phyloP scores from a whole-genome alignment of 2,329 filamentous ascomycete genomes.

The Xylaria sp. region DNA sequence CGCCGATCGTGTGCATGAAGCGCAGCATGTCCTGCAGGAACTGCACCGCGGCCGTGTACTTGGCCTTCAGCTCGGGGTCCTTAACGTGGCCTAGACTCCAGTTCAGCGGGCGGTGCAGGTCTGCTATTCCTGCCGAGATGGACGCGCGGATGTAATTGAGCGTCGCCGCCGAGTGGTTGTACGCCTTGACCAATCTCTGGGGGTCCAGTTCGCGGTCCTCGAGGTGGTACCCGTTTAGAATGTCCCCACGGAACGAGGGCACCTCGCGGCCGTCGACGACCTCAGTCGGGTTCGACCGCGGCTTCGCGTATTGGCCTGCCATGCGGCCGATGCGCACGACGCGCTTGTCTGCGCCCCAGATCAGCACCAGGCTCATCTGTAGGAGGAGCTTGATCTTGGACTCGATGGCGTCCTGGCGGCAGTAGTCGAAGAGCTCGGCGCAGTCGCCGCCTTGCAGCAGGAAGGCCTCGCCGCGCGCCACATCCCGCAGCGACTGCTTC shows the following conservation, averaged over 20 bases:
- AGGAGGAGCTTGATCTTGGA: conserved; percentile 96
- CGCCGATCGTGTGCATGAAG: conserved; percentile 94
- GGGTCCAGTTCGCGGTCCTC: conserved; percentile 86
- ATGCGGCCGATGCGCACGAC: conserved; percentile 95
- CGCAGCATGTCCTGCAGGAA: conserved; percentile 91
- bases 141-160: conserved; percentile 92
- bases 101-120: conserved; percentile 91
- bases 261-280: conserved; percentile 81
- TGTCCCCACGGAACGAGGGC: conserved; percentile 93
- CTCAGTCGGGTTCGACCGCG: conserved; percentile 88
- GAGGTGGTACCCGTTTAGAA: conserved; percentile 86
- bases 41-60: conserved; percentile 85
- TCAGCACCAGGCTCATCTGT: conserved; percentile 95
- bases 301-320: conserved; percentile 98
- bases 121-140: conserved; percentile 87
- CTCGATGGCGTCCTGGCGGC: conserved; percentile 87
- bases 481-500: conserved; percentile 82
- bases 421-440: conserved; percentile 97
- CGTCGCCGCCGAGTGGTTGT: conserved; percentile 94
- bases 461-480: conserved; percentile 90
- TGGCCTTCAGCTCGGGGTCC: conserved; percentile 82
- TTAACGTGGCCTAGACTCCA: conserved; percentile 94
- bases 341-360: conserved; percentile 84
- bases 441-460: conserved; percentile 96
- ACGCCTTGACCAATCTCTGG: conserved; percentile 83